phyloP scores from a whole-genome alignment of 2,329 filamentous ascomycete species.

The Cladosporium sp. region DNA sequence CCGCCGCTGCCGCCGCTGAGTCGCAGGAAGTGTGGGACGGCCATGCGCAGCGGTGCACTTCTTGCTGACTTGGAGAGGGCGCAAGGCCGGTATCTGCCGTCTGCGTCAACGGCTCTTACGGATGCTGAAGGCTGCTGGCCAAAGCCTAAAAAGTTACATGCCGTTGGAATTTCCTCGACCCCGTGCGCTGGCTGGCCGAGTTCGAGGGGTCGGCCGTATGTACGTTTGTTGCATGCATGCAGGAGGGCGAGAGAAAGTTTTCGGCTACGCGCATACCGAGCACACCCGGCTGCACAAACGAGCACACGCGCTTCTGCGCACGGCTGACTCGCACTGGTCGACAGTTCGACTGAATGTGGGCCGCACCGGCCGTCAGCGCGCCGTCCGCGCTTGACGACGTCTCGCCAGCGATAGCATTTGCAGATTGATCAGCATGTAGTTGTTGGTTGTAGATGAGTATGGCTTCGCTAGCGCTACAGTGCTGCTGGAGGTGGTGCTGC shows the following conservation, averaged over 20 bases:
- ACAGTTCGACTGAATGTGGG: slow-evolving; percentile 10
- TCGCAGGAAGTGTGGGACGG: not conserved
- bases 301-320: slow-evolving; percentile 1
- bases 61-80: not conserved
- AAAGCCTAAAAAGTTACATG: slow-evolving; percentile 2
- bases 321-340: slow-evolving; percentile 14
- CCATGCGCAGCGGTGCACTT: not conserved
- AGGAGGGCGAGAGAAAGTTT: slow-evolving; percentile 2
- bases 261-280: slow-evolving; percentile 10
- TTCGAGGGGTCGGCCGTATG: not conserved
- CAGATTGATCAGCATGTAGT: not conserved
- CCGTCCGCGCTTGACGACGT: slow-evolving; percentile 3
- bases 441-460: slow-evolving; percentile 11
- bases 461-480: not conserved
- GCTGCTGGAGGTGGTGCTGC: not conserved
- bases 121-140: not conserved
- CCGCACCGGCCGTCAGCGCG: slow-evolving; percentile 17
- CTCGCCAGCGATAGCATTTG: slow-evolving; percentile 10
- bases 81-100: slow-evolving; percentile 6
- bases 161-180: not conserved
- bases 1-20: not conserved
- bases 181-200: not conserved
- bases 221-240: not conserved
- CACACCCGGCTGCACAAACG: slow-evolving; percentile 6
- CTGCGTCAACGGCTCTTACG: slow-evolving; percentile 1